Base-by-base conservation (phyloP, 495 filamentous ascomycete genomes). In the Friedmanniomyces simplex region DNA sequence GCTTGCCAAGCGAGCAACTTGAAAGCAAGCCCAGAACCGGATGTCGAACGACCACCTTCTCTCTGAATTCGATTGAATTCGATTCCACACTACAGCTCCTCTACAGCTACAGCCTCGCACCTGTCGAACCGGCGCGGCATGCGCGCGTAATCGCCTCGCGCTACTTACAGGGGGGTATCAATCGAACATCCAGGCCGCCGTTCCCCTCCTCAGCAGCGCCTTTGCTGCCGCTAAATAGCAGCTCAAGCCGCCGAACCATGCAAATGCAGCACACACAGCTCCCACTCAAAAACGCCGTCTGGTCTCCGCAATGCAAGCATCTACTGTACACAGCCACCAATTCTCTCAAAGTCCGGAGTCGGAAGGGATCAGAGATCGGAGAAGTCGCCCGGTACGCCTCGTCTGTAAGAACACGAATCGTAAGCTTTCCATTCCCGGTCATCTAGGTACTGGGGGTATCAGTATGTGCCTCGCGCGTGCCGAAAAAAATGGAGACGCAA, bases 321-420 rank as follows among this genome's bases (percentile, higher is more conserved):
- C 2, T 49, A 49, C 6, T 49, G 18, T 49, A 49, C 46, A 49
- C 18, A 2, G 24, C 46, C 20, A 49, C 46, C n/a, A n/a, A n/a
- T n/a, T n/a, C 46, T 24, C 20, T 25, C 46, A 5, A 3, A 12
- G 16, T 14, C 11, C n/a, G n/a, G n/a, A n/a, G 26, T 14, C 16
- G 14, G n/a, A n/a, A n/a, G n/a, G n/a, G 32, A 41, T 61, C 54
- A 61, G 24, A 61, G 22, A 26, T 61, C 59, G 3, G 59, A 61
- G 48, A 57, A 61, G 21, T 61, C 59, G 46, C 59, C 59, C 2
- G 55, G 55, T 22, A 55, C 32, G 21, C 58, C 58, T 55, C 53
- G 52, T 28, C 54, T 51, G 52, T 47, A 13, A 43, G 26, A 25
- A 56, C 12, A 39, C 34, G 20, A 45, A 6, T 51, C 53, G 59